phyloP scores from a whole-genome alignment of 2,329 filamentous ascomycete species.

The Juglanconis oblonga region DNA sequence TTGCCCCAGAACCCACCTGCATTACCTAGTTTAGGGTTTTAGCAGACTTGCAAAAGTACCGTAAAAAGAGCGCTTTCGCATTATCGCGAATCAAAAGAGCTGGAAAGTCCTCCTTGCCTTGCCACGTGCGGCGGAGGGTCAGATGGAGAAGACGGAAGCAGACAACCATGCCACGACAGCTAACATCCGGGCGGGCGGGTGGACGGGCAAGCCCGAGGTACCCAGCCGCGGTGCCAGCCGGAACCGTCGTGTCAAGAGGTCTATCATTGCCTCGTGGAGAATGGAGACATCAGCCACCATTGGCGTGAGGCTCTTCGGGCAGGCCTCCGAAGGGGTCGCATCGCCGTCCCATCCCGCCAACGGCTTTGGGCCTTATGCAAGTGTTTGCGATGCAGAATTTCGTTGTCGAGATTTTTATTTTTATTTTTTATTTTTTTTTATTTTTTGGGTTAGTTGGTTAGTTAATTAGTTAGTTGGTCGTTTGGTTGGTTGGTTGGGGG shows the following conservation, averaged over 20 bases:
- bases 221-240: background rate
- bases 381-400: background rate
- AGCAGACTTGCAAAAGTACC: background rate
- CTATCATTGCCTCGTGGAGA: background rate
- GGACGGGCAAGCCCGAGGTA: slow-evolving; percentile 4
- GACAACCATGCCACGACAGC: background rate
- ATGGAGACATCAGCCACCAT: slow-evolving; percentile 13
- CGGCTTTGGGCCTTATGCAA: too few relatives aligned
- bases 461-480: background rate
- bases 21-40: background rate
- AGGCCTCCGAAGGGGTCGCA: slow-evolving; percentile 17
- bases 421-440: background rate
- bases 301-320: slow-evolving; percentile 17
- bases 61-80: background rate
- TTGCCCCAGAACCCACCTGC: background rate
- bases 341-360: slow-evolving; percentile 5
- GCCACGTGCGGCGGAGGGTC: background rate
- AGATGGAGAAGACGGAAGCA: background rate
- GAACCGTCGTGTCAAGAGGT: background rate
- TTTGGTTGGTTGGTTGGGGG: background rate
- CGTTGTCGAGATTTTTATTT: too few relatives aligned
- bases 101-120: background rate
- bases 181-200: slow-evolving; percentile 1
- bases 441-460: background rate
- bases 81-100: background rate